These are phyloP conservation scores for Neurospora sp. DNA, from an alignment of 495 filamentous ascomycete genomes.

Conservation along the genomic window DNA sequence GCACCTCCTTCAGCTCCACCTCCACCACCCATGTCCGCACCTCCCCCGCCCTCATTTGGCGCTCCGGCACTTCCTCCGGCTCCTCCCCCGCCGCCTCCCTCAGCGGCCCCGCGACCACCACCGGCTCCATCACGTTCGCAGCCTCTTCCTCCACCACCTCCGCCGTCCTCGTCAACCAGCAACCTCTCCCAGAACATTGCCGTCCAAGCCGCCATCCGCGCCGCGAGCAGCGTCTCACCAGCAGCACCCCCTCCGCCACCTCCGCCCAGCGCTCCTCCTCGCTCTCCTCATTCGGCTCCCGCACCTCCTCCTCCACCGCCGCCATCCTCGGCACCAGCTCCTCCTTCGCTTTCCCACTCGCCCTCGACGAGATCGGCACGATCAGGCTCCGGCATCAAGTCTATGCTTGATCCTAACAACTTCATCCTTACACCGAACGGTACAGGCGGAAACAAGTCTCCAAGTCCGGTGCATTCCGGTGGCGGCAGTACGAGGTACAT, in stretches of 20 bases:
- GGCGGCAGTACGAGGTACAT: constrained; percentile 36
- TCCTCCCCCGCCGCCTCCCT: constrained; percentile 39
- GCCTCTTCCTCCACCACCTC: constrained; percentile 22
- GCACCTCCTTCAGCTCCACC: constrained; percentile 45
- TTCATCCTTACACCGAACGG: constrained; percentile 59
- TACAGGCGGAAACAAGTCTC: constrained; percentile 23
- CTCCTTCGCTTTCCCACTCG: constrained; percentile 26
- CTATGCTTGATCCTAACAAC: constrained; percentile 61
- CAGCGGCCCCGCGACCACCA: constrained; percentile 38
- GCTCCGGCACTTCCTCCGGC: constrained; percentile 41
- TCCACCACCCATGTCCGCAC: constrained; percentile 33
- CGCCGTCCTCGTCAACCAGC: constrained; percentile 8
- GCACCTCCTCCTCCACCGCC: constrained; percentile 29
- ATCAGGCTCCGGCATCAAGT: constrained; percentile 32
- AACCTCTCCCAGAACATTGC: constrained; percentile 34
- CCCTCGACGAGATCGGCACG: constrained; percentile 23
- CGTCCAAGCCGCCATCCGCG: constrained; percentile 40
- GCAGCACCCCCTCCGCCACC: constrained; percentile 36
- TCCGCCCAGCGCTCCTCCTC: constrained; percentile 24
- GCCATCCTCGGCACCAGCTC: constrained; percentile 22
- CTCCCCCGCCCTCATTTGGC: constrained; percentile 41
- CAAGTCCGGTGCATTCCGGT: constrained; percentile 23
- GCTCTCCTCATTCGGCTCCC: constrained; percentile 22
- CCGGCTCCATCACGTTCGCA: constrained; percentile 1
- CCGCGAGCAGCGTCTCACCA: constrained; percentile 33